Percentiles rank a stretch among this genome's conserved stretches.
These are phyloP conservation scores for Apostasia ramifera DNA, from an alignment of 106 monocot genomes.

Conservation along the genomic window DNA sequence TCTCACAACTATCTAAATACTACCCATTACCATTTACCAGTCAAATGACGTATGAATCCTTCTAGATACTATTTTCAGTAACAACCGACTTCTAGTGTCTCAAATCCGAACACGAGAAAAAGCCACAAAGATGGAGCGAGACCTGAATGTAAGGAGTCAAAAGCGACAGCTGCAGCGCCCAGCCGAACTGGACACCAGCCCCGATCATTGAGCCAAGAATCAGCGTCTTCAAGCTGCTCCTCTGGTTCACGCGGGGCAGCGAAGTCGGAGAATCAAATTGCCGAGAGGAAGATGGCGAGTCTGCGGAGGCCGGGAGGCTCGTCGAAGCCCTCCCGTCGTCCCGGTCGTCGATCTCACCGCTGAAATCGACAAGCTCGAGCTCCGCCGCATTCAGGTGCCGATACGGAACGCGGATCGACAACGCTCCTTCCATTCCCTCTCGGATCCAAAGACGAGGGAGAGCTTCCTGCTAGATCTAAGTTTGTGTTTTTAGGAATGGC, in stretches of 20 bases:
- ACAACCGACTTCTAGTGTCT: neutral
- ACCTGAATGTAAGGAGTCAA: conserved; percentile 93
- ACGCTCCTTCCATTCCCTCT: conserved; percentile 14
- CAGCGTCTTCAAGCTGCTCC: conserved; percentile 51
- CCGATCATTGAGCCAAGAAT: conserved; percentile 71
- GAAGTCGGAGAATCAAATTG: neutral
- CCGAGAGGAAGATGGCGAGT: conserved; percentile 9
- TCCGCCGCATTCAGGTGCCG: conserved; percentile 42
- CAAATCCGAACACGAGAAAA: neutral
- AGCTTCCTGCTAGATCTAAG: no score
- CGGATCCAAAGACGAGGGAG: no score
- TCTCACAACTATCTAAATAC: no score
- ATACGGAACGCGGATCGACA: conserved; percentile 43
- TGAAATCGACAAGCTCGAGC: conserved; percentile 40
- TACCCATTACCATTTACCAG: no score
- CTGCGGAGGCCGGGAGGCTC: neutral
- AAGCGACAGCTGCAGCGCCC: conserved; percentile 94
- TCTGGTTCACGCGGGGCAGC: neutral
- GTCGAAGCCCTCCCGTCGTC: neutral
- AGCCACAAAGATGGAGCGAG: neutral
- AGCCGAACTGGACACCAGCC: conserved; percentile 95
- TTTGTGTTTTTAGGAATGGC: no score
- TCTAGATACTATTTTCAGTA: neutral
- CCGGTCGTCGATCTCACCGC: conserved; percentile 9
- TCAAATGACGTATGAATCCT: no score